Base-by-base conservation (phyloP, 169 alveolate genomes). In the Plasmodium ovale region DNA sequence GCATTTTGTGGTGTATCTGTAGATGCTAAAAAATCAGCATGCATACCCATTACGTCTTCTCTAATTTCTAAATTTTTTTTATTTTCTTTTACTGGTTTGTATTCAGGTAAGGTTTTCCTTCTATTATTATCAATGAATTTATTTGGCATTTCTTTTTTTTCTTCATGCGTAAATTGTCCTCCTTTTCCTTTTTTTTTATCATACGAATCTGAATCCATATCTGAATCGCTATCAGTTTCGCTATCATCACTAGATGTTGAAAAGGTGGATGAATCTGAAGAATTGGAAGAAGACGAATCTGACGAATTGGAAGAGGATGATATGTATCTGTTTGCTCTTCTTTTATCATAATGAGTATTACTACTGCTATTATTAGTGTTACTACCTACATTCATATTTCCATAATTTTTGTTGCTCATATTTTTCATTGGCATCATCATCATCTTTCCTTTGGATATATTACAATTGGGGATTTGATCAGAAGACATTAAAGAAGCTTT, bases 11-110 rank as follows among this genome's bases (percentile, higher is more conserved):
- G 95, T 14, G 93, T 56, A 53, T 94, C 97, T 85, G 94, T 92
- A 39, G 92, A 85, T 42, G 92, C 96, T 68, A 95, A 87, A 88
- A 95, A 93, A 88, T 95, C 97, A 9, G 96, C 96, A 56, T 95
- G 97, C 84, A 91, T 87, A 21, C 97, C 97, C 97, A 94, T 93
- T 23, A 95, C 91, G 19, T 93, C 97, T 42, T 92, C 95, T n/a
- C 95, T 70, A 21, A 95, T 72, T 71, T 95, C 94, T 51, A 73
- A 85, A 64, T 72, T 92, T 68, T 87, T 94, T 72, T 89, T 79
- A 54, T 92, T 92, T 67, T 95, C 97, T 53, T 93, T 94, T 23
- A 95, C 96, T 1, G 97, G 97, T 23, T 87, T 88, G 60, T 95
- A 95, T 62, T 95, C 95, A 29, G 97, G 97, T 56, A 95, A 68